Evolutionary conservation across 169 alveolate genomes (phyloP).

Genomic region (Babesia ovis): DNA sequence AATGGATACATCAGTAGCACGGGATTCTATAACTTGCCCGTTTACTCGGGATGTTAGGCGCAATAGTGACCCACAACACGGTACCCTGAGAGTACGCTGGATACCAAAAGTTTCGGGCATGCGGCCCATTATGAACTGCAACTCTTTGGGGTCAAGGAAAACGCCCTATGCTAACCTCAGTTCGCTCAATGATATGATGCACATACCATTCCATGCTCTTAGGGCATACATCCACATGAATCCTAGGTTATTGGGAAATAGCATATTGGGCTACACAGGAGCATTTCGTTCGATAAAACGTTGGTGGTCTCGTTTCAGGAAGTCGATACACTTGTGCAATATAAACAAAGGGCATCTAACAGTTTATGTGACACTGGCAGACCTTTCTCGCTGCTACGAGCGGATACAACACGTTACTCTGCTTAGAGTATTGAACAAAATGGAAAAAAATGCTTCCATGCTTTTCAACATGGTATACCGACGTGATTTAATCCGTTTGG

Average conservation of each 20-base stretch:
- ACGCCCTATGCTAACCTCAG: neutral
- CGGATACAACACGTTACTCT: constrained; percentile 44
- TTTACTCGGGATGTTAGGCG: too few relatives aligned
- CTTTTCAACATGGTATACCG: constrained; percentile 26
- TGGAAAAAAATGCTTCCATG: constrained; percentile 14
- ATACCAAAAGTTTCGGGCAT: constrained; percentile 63
- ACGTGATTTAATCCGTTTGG: constrained; percentile 38
- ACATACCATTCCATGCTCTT: constrained; percentile 41
- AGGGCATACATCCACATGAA: constrained; percentile 22
- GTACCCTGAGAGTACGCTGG: constrained; percentile 41
- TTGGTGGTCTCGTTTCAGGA: constrained; percentile 59
- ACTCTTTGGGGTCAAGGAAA: neutral
- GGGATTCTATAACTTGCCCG: neutral
- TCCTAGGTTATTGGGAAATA: constrained; percentile 40
- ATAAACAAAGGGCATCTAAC: neutral
- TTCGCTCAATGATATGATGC: constrained; percentile 34
- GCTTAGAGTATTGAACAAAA: constrained; percentile 10
- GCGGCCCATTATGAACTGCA: constrained; percentile 66
- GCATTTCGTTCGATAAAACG: constrained; percentile 38
- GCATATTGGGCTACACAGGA: constrained; percentile 52
- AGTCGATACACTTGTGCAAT: neutral
- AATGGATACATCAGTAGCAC: neutral
- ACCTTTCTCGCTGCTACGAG: constrained; percentile 62
- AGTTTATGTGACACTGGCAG: constrained; percentile 52
- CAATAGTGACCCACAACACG: neutral